Conservation (phyloP, 2,329 filamentous ascomycete genomes). For the Xylariaceae sp. region DNA sequence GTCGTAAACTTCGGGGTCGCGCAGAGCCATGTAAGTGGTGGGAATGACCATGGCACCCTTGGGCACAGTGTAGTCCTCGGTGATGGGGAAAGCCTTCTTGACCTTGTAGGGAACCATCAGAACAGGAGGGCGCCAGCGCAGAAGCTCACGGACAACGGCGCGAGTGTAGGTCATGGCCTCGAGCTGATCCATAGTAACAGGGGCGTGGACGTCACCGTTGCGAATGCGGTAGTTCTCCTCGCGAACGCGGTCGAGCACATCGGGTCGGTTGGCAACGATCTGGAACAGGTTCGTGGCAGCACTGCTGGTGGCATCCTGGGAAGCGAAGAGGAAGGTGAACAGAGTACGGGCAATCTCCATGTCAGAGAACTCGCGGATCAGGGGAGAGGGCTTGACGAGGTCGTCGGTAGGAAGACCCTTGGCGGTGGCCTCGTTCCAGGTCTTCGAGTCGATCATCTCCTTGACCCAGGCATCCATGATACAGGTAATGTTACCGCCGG, state of each 20-base stretch:
- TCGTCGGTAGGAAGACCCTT: slow-evolving; percentile 63
- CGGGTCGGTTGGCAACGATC: slow-evolving; percentile 87
- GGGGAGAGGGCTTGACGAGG: slow-evolving; percentile 72
- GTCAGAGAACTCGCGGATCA: slow-evolving; percentile 83
- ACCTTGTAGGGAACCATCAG: slow-evolving; percentile 93
- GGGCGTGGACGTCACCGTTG: slow-evolving; percentile 65
- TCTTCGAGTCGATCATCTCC: slow-evolving; percentile 78
- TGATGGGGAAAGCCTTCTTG: slow-evolving; percentile 94
- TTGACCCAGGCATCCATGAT: slow-evolving; percentile 96
- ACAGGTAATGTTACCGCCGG: slow-evolving; percentile 79
- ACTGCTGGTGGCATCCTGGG: slow-evolving; percentile 92
- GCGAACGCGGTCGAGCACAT: slow-evolving; percentile 80
- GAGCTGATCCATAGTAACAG: slow-evolving; percentile 75
- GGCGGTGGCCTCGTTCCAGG: slow-evolving; percentile 72
- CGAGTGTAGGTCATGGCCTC: slow-evolving; percentile 87
- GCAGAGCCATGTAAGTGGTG: slow-evolving; percentile 82
- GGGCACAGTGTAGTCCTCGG: slow-evolving; percentile 79
- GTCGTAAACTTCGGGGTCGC: slow-evolving; percentile 87
- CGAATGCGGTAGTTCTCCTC: slow-evolving; percentile 81
- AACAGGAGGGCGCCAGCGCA: slow-evolving; percentile 92
- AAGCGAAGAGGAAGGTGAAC: slow-evolving; percentile 96
- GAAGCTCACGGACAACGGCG: slow-evolving; percentile 82
- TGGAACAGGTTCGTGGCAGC: slow-evolving; percentile 95
- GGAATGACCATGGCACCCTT: slow-evolving; percentile 95
- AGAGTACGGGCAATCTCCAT: slow-evolving; percentile 89